Evolutionary conservation across 2,329 filamentous ascomycete genomes (phyloP).

Genomic region (Monosporascus ibericus): DNA sequence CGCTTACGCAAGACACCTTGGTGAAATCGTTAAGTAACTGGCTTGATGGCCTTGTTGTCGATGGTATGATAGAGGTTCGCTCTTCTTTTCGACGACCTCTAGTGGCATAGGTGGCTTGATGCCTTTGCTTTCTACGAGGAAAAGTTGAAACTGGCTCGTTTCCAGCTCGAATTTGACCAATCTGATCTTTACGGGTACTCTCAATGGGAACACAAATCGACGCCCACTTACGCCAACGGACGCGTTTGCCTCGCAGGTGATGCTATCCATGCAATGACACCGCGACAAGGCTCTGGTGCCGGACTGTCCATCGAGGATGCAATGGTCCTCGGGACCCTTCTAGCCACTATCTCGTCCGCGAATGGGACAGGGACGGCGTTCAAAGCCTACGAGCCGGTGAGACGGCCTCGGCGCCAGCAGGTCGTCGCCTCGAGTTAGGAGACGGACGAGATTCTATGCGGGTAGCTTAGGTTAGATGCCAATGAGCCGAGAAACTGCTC

Average conservation of each 20-base stretch:
- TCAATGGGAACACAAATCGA: neutral
- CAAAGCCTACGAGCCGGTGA: neutral
- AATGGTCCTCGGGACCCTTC: neutral
- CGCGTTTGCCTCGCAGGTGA: neutral
- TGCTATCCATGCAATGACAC: neutral
- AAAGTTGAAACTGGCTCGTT: too few relatives aligned
- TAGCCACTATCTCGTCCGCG: neutral
- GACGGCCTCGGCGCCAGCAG: neutral
- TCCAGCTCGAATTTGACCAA: too few relatives aligned
- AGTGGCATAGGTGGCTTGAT: too few relatives aligned
- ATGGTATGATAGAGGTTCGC: neutral
- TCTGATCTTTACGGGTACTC: neutral
- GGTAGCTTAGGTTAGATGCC: too few relatives aligned
- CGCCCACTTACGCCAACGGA: neutral
- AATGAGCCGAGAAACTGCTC: too few relatives aligned
- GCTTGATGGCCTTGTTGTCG: neutral
- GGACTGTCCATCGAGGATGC: neutral
- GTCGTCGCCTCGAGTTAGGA: neutral
- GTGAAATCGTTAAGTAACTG: neutral
- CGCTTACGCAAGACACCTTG: neutral
- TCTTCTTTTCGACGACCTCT: too few relatives aligned
- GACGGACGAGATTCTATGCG: neutral
- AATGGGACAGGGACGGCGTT: neutral
- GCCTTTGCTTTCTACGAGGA: too few relatives aligned
- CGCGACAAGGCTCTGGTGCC: neutral